phyloP scores from a whole-genome alignment of 139 green algal species.

The Chlamydomonas sphaeroides region DNA sequence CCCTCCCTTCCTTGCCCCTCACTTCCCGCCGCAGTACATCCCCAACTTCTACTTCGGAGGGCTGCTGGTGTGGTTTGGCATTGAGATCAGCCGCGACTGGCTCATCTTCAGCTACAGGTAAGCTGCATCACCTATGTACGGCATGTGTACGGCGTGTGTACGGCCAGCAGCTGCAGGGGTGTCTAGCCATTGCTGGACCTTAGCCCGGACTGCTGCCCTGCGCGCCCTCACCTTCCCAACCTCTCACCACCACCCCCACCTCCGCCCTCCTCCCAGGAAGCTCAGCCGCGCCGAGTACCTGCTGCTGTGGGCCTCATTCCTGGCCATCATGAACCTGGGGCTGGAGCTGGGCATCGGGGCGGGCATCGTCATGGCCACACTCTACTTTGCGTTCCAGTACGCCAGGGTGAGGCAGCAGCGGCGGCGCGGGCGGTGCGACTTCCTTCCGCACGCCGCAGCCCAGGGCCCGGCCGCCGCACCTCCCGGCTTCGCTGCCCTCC shows the following conservation, averaged over 20 bases:
- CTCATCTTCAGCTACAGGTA: slow-evolving; percentile 55
- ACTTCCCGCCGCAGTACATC: slow-evolving; percentile 61
- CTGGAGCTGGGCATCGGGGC: slow-evolving; percentile 68
- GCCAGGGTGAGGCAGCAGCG: slow-evolving; percentile 36
- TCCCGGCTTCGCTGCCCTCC: no score
- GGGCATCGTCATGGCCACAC: slow-evolving; percentile 73
- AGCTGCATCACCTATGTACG: background rate
- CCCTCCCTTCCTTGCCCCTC: no score
- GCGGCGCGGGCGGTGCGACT: background rate
- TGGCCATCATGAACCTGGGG: slow-evolving; percentile 69
- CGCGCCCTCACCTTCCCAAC: background rate
- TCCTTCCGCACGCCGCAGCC: no score
- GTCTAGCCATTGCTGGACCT: no score
- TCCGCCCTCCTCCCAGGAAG: slow-evolving; percentile 33
- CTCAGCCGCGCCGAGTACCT: slow-evolving; percentile 75
- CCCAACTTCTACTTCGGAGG: slow-evolving; percentile 81
- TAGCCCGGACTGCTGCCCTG: no score
- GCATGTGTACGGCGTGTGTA: no score
- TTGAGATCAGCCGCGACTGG: slow-evolving; percentile 79
- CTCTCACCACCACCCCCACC: background rate
- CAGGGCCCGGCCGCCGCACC: no score
- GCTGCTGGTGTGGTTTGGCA: slow-evolving; percentile 82
- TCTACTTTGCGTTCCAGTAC: slow-evolving; percentile 83
- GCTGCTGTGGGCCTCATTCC: slow-evolving; percentile 78
- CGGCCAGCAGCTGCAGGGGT: no score